phyloP scores from a whole-genome alignment of 306 rosid species.

The Hippophae rhamnoides region DNA sequence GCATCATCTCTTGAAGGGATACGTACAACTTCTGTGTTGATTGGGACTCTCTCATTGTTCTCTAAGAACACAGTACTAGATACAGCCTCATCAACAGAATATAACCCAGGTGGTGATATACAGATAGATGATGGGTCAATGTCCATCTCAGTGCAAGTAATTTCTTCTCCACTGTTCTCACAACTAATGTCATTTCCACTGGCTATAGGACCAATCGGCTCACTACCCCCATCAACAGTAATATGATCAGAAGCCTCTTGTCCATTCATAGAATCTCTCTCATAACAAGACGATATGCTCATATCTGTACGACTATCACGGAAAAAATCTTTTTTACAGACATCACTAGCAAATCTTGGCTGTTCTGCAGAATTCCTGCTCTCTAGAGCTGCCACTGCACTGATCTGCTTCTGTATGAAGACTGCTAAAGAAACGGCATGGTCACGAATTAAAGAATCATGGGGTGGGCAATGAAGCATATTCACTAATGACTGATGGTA shows the following conservation, averaged over 20 bases:
- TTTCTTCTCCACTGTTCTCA: slow-evolving; percentile 32
- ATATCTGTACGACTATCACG: slow-evolving; percentile 12
- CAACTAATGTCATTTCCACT: slow-evolving; percentile 16
- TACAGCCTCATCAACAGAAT: slow-evolving; percentile 44
- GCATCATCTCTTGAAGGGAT: slow-evolving; percentile 26
- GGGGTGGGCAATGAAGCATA: slow-evolving; percentile 65
- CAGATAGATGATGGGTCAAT: slow-evolving; percentile 45
- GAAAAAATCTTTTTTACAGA: not conserved
- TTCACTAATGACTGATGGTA: slow-evolving; percentile 50
- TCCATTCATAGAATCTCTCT: slow-evolving; percentile 24
- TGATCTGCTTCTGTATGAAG: slow-evolving; percentile 58
- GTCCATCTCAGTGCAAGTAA: slow-evolving; percentile 40
- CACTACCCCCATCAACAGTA: slow-evolving; percentile 7
- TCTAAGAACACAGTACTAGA: slow-evolving; percentile 13
- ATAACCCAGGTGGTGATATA: slow-evolving; percentile 42
- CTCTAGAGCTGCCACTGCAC: slow-evolving; percentile 30
- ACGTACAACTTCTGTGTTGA: slow-evolving; percentile 21
- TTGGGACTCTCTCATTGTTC: slow-evolving; percentile 14
- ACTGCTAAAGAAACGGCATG: slow-evolving; percentile 72
- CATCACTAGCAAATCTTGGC: slow-evolving; percentile 13
- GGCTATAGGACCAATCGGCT: slow-evolving; percentile 13
- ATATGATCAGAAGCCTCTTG: slow-evolving; percentile 13
- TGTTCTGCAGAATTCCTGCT: slow-evolving; percentile 22
- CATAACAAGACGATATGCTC: slow-evolving; percentile 13
- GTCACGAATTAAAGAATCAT: slow-evolving; percentile 71